Evolutionary conservation across 1,139 yeast genomes (phyloP), one percentile per base, ranked within the genome.

Genomic region (Yamadazyma diddensiae): DNA sequence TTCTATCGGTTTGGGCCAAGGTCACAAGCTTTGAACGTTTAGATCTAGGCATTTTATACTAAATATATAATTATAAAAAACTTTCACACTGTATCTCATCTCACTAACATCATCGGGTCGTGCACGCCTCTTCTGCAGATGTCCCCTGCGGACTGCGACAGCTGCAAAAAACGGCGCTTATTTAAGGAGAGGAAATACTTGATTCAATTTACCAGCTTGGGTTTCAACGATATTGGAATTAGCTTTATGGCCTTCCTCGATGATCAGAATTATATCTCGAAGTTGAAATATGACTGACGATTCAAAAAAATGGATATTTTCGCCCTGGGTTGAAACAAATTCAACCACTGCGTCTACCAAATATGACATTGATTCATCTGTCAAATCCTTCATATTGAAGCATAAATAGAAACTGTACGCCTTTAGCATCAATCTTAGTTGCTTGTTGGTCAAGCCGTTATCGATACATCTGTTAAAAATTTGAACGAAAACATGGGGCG

Each of bases 1-100:
- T 92, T 63, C 88, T 92, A 46, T 88, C 97, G 41, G 97, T 90
- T 58, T 90, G 92, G 23, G 98, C 92, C 50, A 92, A 72, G n/a
- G 97, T 86, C 41, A 92, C 95, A 51, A 85, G 79, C 74, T 81
- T 85, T 45, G 95, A 80, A 77, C 97, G 88, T 64, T 79, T 88
- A 27, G 96, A 87, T 77, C 94, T 86, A 45, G 97, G 96, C 97
- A 88, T 88, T 39, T 45, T 64, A 20, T n/a, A 6, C 6, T 22
- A 22, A 12, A 11, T n/a, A 12, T 15, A 12, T 17, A 18, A 5
- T 16, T 26, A 11, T 16, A 22, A 26, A 26, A 26, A 26, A 26
- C 28, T 26, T 26, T 26, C 28, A n/a, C 21, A 26, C 21, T 17
- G 16, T 31, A 26, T 25, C 30, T 26, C 30, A 31, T 31, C 34